phyloP scores from a whole-genome alignment of 2,329 filamentous ascomycete species.

The Diplodia sapinea region DNA sequence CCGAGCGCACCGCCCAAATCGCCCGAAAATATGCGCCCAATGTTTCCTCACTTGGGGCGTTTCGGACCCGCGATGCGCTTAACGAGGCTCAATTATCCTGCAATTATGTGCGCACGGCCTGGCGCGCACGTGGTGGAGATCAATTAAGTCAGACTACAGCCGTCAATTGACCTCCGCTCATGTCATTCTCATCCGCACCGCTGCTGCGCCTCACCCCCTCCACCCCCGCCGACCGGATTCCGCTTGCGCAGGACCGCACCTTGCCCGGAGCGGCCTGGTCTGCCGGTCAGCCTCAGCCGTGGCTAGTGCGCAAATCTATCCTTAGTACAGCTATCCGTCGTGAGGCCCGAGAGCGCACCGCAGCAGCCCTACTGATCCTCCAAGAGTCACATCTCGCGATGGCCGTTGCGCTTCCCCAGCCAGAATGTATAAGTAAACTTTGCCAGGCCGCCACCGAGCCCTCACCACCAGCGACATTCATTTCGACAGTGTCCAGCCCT shows the following conservation, averaged over 20 bases:
- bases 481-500: neutral
- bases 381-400: conserved; percentile 30
- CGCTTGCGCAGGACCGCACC: conserved; percentile 15
- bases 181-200: conserved; percentile 27
- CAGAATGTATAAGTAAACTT: conserved; percentile 27
- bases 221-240: conserved; percentile 23
- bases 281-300: conserved; percentile 31
- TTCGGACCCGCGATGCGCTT: neutral
- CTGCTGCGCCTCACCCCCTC: conserved; percentile 27
- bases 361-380: conserved; percentile 29
- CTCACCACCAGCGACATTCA: conserved; percentile 16
- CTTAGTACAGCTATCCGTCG: conserved; percentile 26
- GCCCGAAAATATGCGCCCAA: conserved; percentile 22
- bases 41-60: conserved; percentile 25
- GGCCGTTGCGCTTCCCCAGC: conserved; percentile 21
- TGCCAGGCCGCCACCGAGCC: conserved; percentile 13
- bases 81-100: conserved; percentile 14
- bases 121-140: conserved; percentile 26
- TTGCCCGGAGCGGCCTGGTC: conserved; percentile 15
- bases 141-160: conserved; percentile 18
- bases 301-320: conserved; percentile 30
- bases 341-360: conserved; percentile 22
- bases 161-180: conserved; percentile 24
- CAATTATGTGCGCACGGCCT: conserved; percentile 22
- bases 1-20: conserved; percentile 15